Conservation (phyloP, 2,329 filamentous ascomycete genomes). For the Monilinia polystroma region DNA sequence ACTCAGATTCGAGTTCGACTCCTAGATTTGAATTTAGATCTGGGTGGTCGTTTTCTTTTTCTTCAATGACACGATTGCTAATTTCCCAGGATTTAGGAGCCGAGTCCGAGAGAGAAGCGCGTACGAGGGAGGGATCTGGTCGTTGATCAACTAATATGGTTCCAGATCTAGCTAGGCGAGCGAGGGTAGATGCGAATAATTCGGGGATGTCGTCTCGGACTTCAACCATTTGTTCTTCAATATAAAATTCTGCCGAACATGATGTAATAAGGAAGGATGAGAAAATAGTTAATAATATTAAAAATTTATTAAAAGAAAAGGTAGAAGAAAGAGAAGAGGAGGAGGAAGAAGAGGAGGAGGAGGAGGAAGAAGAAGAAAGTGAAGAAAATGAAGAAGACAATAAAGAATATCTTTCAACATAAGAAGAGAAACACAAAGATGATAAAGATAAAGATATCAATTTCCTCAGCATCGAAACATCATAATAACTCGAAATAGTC, state of each 20-base stretch:
- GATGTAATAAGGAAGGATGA: constrained; percentile 32
- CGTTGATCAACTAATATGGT: constrained; percentile 38
- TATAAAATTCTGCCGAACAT: constrained; percentile 28
- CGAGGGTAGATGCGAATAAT: constrained; percentile 33
- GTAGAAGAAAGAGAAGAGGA: constrained; percentile 10
- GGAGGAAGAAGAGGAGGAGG: not conserved
- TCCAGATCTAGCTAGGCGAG: constrained; percentile 36
- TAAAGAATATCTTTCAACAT: not conserved
- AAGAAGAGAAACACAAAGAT: not conserved
- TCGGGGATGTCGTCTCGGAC: constrained; percentile 25
- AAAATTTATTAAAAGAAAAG: constrained; percentile 26
- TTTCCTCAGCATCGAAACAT: too few species aligned
- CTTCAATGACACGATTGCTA: not conserved
- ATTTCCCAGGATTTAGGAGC: constrained; percentile 4
- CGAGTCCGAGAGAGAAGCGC: constrained; percentile 16
- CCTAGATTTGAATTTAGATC: not conserved
- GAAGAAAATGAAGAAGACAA: not conserved
- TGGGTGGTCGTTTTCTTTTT: not conserved
- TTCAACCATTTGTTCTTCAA: constrained; percentile 37
- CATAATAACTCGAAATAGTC: too few species aligned
- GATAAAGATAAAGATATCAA: not conserved
- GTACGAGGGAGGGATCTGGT: constrained; percentile 28
- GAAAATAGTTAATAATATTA: constrained; percentile 31
- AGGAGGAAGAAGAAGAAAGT: constrained; percentile 20
- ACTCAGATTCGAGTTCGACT: not conserved